phyloP scores from a whole-genome alignment of 2,329 filamentous ascomycete genomes.

The Fusarium coffeatum region DNA sequence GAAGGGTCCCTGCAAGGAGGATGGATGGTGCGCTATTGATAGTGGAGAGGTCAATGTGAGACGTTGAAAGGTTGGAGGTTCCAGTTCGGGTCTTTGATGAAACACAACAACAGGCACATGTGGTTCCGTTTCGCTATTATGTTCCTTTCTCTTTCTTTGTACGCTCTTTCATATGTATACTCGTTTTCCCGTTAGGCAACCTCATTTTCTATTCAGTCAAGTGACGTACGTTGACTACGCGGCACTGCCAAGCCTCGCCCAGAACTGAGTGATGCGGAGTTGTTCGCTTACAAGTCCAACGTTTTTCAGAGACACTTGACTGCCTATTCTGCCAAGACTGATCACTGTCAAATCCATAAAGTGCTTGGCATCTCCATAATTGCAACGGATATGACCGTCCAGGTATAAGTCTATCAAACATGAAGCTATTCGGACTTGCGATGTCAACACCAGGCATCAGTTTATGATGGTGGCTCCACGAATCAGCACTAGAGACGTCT shows the following conservation, averaged over 20 bases:
- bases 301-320: constrained; percentile 4
- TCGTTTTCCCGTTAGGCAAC: constrained; percentile 21
- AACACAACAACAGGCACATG: constrained; percentile 12
- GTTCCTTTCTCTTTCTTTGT: constrained; percentile 6
- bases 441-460: not conserved
- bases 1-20: constrained; percentile 26
- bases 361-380: constrained; percentile 12
- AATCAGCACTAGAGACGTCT: not conserved
- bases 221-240: constrained; percentile 40
- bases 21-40: constrained; percentile 19
- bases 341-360: not conserved
- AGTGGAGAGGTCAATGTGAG: constrained; percentile 13
- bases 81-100: constrained; percentile 4
- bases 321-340: constrained; percentile 16
- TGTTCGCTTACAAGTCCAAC: constrained; percentile 4
- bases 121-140: constrained; percentile 4
- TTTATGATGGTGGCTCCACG: not conserved
- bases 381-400: not conserved
- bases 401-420: not conserved
- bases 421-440: constrained; percentile 2
- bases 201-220: constrained; percentile 28
- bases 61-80: constrained; percentile 22
- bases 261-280: constrained; percentile 24
- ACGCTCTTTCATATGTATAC: not conserved
- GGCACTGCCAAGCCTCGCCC: constrained; percentile 37